Percentiles rank a stretch among this genome's conserved stretches.
phyloP scores from a whole-genome alignment of 2,329 filamentous ascomycete species.

The Alternaria sp. region DNA sequence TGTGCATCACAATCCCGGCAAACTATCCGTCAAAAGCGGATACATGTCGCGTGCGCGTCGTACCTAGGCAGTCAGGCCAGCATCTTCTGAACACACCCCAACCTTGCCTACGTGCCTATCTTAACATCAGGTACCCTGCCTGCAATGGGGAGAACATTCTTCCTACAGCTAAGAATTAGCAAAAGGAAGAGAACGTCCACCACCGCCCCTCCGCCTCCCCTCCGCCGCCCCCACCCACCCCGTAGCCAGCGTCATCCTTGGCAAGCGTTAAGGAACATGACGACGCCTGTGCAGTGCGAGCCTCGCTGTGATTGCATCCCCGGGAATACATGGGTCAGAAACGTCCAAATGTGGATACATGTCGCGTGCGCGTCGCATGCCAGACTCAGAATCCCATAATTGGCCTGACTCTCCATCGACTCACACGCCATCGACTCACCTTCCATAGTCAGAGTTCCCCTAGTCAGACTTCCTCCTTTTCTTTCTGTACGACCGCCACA shows the following conservation, averaged over 20 bases:
- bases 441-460: not conserved
- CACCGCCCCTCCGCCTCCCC: too few species aligned
- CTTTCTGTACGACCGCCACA: not conserved
- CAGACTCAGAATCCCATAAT: not conserved
- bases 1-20: too few species aligned
- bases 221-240: too few species aligned
- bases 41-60: too few species aligned
- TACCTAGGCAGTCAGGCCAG: too few species aligned
- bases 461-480: not conserved
- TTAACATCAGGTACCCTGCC: too few species aligned
- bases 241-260: conserved; percentile 12
- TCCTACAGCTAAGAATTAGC: too few species aligned
- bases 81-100: too few species aligned
- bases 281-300: conserved; percentile 24
- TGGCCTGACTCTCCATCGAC: not conserved
- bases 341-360: conserved; percentile 15
- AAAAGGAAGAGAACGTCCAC: too few species aligned
- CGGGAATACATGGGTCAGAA: conserved; percentile 4
- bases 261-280: conserved; percentile 23
- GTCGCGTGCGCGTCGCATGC: conserved; percentile 18
- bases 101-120: too few species aligned
- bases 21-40: too few species aligned
- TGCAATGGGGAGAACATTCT: too few species aligned
- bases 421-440: not conserved
- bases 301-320: not conserved